Percentiles rank a stretch among this genome's conserved stretches.
These are phyloP conservation scores for Halenospora varia DNA, from an alignment of 495 filamentous ascomycete genomes.

Conservation along the genomic window DNA sequence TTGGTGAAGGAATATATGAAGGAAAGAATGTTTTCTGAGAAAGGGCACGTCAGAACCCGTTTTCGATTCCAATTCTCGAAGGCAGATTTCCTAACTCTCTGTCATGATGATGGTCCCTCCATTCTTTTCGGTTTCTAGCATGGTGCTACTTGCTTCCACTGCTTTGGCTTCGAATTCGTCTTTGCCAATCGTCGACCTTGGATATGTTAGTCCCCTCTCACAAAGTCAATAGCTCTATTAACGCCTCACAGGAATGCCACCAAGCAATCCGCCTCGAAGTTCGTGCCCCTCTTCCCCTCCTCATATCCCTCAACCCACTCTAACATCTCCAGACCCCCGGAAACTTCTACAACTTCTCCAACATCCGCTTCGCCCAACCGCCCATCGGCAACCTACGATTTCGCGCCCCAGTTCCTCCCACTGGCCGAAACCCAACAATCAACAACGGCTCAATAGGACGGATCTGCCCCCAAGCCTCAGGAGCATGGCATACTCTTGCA, in stretches of 20 bases:
- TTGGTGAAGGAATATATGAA: too few relatives aligned
- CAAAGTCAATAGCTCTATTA: neutral
- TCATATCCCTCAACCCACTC: neutral
- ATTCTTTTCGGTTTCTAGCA: too few relatives aligned
- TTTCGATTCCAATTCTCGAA: too few relatives aligned
- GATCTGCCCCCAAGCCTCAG: neutral
- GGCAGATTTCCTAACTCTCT: too few relatives aligned
- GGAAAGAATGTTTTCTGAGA: too few relatives aligned
- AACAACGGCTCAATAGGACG: neutral
- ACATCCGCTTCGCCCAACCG: neutral
- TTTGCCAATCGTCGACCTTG: neutral
- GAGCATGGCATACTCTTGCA: neutral
- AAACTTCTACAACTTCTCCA: neutral
- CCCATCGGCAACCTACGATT: neutral
- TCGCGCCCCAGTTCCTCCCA: neutral
- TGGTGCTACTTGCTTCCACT: neutral
- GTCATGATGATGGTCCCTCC: too few relatives aligned
- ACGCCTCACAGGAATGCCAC: neutral
- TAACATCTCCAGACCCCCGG: neutral
- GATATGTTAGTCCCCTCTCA: neutral
- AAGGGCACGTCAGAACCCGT: too few relatives aligned
- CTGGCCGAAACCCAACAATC: neutral
- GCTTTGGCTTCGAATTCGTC: neutral
- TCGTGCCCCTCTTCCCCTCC: neutral
- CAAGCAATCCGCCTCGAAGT: neutral